A percentile compares a stretch with the other conserved stretches of the same genome.
Evolutionary conservation across 441 rosid genomes (phyloP).

Genomic region (Pelargonium fulgidum): DNA sequence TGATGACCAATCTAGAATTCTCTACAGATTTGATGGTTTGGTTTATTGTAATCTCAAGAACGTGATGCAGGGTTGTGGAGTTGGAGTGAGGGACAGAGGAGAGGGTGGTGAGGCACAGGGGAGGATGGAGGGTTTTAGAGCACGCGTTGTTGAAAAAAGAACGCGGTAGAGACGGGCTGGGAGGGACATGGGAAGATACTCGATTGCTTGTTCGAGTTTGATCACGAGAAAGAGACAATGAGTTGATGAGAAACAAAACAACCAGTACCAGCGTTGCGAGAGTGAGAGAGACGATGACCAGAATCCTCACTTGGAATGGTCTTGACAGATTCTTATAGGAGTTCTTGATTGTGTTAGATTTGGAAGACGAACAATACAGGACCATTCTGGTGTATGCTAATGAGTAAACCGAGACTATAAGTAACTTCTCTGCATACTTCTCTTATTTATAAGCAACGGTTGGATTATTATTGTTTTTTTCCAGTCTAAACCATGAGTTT

Average conservation of each 20-base stretch:
- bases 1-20: background rate
- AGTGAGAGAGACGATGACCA: slow-evolving; percentile 5
- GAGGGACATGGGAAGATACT: background rate
- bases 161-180: background rate
- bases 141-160: slow-evolving; percentile 3
- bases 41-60: slow-evolving; percentile 12
- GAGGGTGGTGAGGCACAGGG: slow-evolving; percentile 15
- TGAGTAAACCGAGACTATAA: too few relatives aligned
- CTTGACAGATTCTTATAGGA: background rate
- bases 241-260: background rate
- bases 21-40: slow-evolving; percentile 8
- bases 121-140: slow-evolving; percentile 10
- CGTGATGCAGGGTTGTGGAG: background rate
- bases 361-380: too few relatives aligned
- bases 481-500: too few relatives aligned
- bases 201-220: background rate
- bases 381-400: too few relatives aligned
- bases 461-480: too few relatives aligned
- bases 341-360: too few relatives aligned
- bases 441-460: too few relatives aligned
- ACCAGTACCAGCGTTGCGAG: background rate
- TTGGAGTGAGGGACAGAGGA: slow-evolving; percentile 11
- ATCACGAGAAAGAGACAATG: background rate
- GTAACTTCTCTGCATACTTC: too few relatives aligned
- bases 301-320: background rate